Percentiles rank a stretch among this genome's conserved stretches.
These are phyloP conservation scores for Colletotrichum higginsianum DNA, from an alignment of 2,329 filamentous ascomycete genomes.

Conservation along the genomic window DNA sequence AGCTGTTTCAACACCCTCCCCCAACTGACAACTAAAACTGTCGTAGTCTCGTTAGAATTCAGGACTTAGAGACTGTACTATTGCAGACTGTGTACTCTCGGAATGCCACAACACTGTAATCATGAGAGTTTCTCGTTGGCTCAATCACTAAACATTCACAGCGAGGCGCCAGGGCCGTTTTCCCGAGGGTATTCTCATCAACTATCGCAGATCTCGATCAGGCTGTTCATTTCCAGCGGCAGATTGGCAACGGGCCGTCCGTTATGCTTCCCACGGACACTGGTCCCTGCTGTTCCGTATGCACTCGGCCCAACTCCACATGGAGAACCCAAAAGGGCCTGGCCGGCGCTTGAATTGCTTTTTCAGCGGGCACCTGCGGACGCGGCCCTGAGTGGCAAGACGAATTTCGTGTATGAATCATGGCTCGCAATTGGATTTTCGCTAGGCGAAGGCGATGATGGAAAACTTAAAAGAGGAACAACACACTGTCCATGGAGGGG, in stretches of 20 bases:
- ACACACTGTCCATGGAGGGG: no score
- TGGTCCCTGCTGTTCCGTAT: no score
- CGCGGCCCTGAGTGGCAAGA: not conserved
- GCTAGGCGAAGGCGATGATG: not conserved
- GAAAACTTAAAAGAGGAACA: no score
- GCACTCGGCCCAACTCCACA: not conserved
- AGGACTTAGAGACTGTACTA: no score
- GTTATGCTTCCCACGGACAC: not conserved
- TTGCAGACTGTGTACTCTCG: no score
- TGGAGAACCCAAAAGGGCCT: not conserved
- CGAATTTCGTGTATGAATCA: not conserved
- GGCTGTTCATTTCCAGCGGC: no score
- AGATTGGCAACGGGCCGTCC: not conserved
- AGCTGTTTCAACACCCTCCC: no score
- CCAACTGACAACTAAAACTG: no score
- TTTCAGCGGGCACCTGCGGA: not conserved
- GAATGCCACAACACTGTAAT: no score
- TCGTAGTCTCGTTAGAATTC: no score
- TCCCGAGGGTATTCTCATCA: rapidly evolving
- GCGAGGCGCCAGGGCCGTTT: not conserved
- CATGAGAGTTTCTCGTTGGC: no score
- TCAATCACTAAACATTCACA: no score
- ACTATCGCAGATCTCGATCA: not conserved
- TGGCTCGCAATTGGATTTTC: not conserved
- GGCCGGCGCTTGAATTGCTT: not conserved